Evolutionary conservation across 306 rosid genomes (phyloP), one percentile per base, ranked within the genome.

Genomic region (Gleditsia sinensis): DNA sequence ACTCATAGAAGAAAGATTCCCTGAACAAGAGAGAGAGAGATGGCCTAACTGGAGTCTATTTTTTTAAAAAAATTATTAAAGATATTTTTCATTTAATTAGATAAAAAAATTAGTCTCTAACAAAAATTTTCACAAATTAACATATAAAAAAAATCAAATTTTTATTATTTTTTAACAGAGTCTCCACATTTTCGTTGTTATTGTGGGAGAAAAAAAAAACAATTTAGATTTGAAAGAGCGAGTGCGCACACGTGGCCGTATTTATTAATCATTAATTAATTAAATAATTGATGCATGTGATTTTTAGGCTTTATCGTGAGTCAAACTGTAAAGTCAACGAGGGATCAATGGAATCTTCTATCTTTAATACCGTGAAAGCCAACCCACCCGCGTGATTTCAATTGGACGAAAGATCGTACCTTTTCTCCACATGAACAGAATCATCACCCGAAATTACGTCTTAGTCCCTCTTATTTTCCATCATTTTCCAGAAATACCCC

Each of bases 391-490:
- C 81, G 25, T 32, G 21, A 30, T 50, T 33, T 24, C 65, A 46
- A 46, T 53, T 60, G 39, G 51, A 75, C 65, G 49, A 61, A 19
- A 25, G n/a, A 20, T 55, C 56, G 86, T 32, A 77, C 53, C 70
- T 62, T 76, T 71, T 72, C 76, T 55, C 69, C 79, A 63, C 78
- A 68, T 60, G 75, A 59, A 33, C 83, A 55, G 43, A 40, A 78
- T 33, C 74, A 3, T 60, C 14, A 9, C 3, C 6, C 1, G 0
- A 0, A 63, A 50, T 66, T 30, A 74, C 81, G 1, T 2, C 0
- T 43, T 16, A 36, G 19, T 16, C 75, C 78, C 73, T 72, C 2
- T 1, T 14, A 1, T 7, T 70, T 32, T 0, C 4, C 56, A 27
- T 0, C 39, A 81, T 23, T 77, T 79, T 68, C 86, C 40, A 5